Base-by-base conservation (phyloP, 176 grass and related monocot species). In the Hyparrhenia diplandra region DNA sequence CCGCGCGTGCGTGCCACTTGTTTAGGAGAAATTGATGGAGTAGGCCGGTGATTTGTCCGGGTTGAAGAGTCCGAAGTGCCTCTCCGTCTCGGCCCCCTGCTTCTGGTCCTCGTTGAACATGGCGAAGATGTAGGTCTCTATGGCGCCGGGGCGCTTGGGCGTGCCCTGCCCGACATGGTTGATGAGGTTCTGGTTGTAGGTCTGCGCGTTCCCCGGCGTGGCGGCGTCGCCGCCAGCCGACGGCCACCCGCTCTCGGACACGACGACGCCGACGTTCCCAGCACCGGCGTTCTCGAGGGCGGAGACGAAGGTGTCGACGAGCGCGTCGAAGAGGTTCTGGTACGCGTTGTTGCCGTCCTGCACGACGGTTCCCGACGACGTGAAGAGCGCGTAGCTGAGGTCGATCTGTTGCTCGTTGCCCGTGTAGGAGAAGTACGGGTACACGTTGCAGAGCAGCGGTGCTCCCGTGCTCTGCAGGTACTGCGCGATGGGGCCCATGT, bases 171-270 rank as follows among this genome's bases (percentile, higher is more conserved):
- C 2, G 1, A 97, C 86, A 36, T 87, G 90, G 13, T 75, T 29
- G 57, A 93, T 65, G 41, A 93, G 65, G 39, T 97, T 90, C 80
- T 97, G 90, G 69, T 93, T 42, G 40, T 42, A 42, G 40, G 40
- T 12, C 40, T 42, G 40, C 40, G 40, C 90, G 39, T 91, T 97
- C 45, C 16, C 71, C 5, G 75, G 1, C 20, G 80, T 69, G 5
- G 88, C 86, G 1, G 32, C 76, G 4, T 61, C 23, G 2, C 68
- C 80, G 3, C 86, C 88, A 0, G n/a, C 86, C 2, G 93, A 89
- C 5, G 93, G 90, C 93, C 93, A 91, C 3, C 93, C 88, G 1
- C 59, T 93, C 88, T 93, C 90, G 0, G 90, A 90, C 36, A 90
- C 90, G 18, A 93, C 86, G 25, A 97, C 28, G 1, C 1, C 7